Base-by-base conservation (phyloP, 768 basidiomycete genomes). In the Tephrocybe sp. region DNA sequence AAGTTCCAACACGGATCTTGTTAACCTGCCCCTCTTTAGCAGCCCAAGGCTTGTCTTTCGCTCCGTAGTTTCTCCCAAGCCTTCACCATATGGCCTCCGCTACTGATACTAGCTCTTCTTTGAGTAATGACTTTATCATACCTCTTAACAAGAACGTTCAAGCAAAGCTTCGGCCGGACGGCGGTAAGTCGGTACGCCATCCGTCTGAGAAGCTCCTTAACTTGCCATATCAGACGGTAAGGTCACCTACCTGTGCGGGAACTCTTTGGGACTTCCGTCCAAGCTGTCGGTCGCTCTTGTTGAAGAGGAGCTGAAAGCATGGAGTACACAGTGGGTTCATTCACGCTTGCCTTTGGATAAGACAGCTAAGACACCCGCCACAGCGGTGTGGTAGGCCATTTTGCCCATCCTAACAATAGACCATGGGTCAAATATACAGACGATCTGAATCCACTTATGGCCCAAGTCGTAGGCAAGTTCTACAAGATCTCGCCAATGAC, bases 241-340 rank as follows among this genome's bases (percentile, higher is more conserved):
- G 49, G 85, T 83, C 66, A 83, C 85, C 28, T 99, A 99, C 68
- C 84, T 99, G 45, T 95, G 92, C 65, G 97, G 97, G 28, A 98
- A 99, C 72, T 98, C 94, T 21, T 80, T 98, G 9, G 97, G 97
- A 3, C 76, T 88, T 48, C 73, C 91, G 62, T 81, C 90, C 38
- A 90, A 85, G 65, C 75, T 81, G 32, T 88, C 94, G 25, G 78
- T 80, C 56, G 65, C 75, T 54, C 75, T 94, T 38, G 73, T 98
- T 14, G 72, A 88, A 55, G 83, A 96, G 68, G 97, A 99, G 68
- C 68, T 98, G 45, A 65, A 79, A 43, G 85, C 86, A 24, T 99
- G 97, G 97, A 84, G 78, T 28, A 79, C 84, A 50, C 76, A 76
- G 86, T 86, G 62, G 64, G 76, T 63, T 28, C 43, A 33, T 26